Evolutionary conservation across 2,329 filamentous ascomycete genomes (phyloP), one percentile per base, ranked within the genome.

Genomic region (Paracamarosporium sp.): DNA sequence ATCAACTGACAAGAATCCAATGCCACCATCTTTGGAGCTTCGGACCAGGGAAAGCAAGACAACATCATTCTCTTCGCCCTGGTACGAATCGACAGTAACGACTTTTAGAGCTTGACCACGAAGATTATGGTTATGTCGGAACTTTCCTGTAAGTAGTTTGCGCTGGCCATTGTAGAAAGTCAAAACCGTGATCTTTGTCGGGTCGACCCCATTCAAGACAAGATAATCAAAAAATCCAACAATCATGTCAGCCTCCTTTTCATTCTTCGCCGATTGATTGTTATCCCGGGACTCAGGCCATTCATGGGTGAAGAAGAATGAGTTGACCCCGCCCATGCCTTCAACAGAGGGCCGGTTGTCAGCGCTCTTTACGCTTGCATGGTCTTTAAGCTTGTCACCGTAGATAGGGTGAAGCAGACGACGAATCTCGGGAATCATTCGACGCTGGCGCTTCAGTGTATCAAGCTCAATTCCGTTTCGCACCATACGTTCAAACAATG

Each of bases 131-230:
- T 82, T 75, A 0, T 67, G 62, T 11, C 76, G 74, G 3, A 89
- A 73, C 5, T 78, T 73, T 13, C 78, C 80, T 0, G 87, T 66
- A 2, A 97, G 82, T 2, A 82, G 77, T 63, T 89, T 90, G 43
- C 89, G 83, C 70, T 97, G 93, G 0, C 91, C 93, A 41, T 91
- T 92, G 80, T 97, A 97, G 70, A 95, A 97, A 0, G 92, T 94
- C 48, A 97, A 76, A 3, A 97, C 80, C 0, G 92, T 96, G 55
- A 97, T 93, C 5, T 88, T 81, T 0, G 78, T 72, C 0, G 84
- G 72, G 0, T 78, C 65, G 1, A 89, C 78, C 0, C 88, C 88
- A 60, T 93, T 94, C 57, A 86, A 78, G 1, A 89, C 73, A 0
- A 97, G 84, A 67, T 97, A 90, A 25, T 85, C 79, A 62, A 88